Conservation (phyloP, 495 filamentous ascomycete species). For the Cryomyces minteri region DNA sequence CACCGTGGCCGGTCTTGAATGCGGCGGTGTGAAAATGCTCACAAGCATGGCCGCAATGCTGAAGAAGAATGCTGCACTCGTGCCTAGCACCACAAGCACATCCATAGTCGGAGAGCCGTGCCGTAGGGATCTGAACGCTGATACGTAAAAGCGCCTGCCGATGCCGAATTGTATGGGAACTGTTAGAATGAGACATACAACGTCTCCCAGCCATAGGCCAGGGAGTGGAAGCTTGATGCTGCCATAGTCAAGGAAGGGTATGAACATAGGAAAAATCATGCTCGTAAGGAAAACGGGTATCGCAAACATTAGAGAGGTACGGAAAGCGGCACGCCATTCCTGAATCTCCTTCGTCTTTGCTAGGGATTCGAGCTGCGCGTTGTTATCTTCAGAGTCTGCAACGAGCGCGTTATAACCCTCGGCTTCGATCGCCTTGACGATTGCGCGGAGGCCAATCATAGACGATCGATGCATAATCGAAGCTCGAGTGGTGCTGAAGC, state of each 20-base stretch:
- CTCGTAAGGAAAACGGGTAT: conserved; percentile 82
- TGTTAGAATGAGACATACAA: conserved; percentile 66
- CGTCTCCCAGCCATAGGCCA: conserved; percentile 74
- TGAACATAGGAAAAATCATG: conserved; percentile 53
- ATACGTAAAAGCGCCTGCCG: conserved; percentile 78
- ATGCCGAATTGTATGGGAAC: conserved; percentile 94
- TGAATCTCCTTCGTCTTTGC: conserved; percentile 92
- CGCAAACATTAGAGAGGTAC: conserved; percentile 57
- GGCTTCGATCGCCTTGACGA: conserved; percentile 69
- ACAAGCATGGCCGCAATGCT: conserved; percentile 78
- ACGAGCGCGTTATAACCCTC: conserved; percentile 74
- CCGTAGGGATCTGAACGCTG: conserved; percentile 75
- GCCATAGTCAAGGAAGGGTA: conserved; percentile 47
- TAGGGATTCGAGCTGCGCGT: conserved; percentile 87
- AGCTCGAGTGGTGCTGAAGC: conserved; percentile 46
- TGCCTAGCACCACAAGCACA: conserved; percentile 84
- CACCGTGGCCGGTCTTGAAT: conserved; percentile 63
- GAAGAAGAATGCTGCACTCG: conserved; percentile 96
- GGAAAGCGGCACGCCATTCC: conserved; percentile 73
- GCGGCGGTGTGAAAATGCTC: conserved; percentile 47
- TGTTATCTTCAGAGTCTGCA: conserved; percentile 84
- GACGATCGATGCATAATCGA: conserved; percentile 50
- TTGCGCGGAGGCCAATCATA: conserved; percentile 54
- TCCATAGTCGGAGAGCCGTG: conserved; percentile 95
- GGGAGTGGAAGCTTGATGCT: conserved; percentile 34